Evolutionary conservation across 441 rosid species (phyloP).

Genomic region (Aleurites moluccanus): DNA sequence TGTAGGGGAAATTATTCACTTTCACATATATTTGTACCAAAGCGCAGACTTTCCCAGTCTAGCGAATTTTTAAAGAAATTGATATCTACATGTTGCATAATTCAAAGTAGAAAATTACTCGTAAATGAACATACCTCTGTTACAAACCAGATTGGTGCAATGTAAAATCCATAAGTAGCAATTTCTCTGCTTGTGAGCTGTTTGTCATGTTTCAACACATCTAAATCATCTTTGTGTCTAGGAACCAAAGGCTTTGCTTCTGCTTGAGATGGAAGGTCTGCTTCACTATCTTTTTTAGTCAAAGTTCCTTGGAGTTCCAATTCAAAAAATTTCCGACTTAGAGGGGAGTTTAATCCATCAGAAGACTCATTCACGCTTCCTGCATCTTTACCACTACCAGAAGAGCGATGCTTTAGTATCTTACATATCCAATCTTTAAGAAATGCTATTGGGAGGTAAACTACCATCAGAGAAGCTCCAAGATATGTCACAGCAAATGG

Average conservation of each 20-base stretch:
- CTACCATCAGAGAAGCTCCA: constrained; percentile 95
- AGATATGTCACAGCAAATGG: constrained; percentile 57
- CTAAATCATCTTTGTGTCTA: constrained; percentile 57
- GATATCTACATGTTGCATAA: not conserved
- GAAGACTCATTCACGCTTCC: constrained; percentile 43
- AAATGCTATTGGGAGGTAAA: constrained; percentile 92
- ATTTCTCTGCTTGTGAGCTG: constrained; percentile 65
- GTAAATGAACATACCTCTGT: constrained; percentile 66
- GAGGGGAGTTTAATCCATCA: constrained; percentile 55
- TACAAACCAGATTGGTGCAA: constrained; percentile 96
- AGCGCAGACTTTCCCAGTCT: not conserved
- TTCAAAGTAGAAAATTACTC: constrained; percentile 3
- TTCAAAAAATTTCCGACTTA: constrained; percentile 56
- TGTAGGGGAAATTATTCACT: not conserved
- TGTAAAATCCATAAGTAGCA: constrained; percentile 77
- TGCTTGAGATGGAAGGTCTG: constrained; percentile 46
- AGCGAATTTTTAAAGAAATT: not conserved
- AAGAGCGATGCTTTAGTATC: constrained; percentile 45
- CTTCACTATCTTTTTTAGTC: constrained; percentile 72
- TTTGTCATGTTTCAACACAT: constrained; percentile 47
- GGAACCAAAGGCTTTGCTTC: constrained; percentile 69
- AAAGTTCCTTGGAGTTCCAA: constrained; percentile 72
- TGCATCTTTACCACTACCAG: constrained; percentile 48
- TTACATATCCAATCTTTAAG: constrained; percentile 81
- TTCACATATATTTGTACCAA: not conserved